These are phyloP conservation scores for Candida chauliodis DNA, from an alignment of 805 yeast species.

Conservation along the genomic window DNA sequence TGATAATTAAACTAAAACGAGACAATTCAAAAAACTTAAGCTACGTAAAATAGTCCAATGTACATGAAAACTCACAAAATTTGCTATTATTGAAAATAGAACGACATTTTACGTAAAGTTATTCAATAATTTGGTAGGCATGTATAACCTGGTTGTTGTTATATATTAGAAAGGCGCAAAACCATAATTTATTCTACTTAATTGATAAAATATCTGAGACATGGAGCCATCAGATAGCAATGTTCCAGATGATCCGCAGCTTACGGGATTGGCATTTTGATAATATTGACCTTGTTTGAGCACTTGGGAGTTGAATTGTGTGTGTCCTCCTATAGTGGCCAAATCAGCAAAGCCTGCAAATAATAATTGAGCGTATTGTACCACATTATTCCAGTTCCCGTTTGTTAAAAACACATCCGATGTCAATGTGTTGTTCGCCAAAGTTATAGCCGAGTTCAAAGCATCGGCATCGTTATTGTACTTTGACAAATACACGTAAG, in stretches of 20 bases:
- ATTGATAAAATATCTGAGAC: conserved; percentile 14
- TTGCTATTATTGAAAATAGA: too few species aligned
- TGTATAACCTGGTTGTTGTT: too few species aligned
- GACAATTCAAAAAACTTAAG: too few species aligned
- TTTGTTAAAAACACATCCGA: conserved; percentile 17
- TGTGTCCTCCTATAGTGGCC: background rate
- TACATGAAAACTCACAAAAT: too few species aligned
- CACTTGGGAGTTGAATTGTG: conserved; percentile 6
- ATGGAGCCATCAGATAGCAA: conserved; percentile 18
- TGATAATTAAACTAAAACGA: too few species aligned
- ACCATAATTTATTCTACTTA: conserved; percentile 7
- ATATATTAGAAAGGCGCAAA: background rate
- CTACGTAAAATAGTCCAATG: too few species aligned
- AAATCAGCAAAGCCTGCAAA: conserved; percentile 21
- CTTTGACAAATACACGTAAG: conserved; percentile 16
- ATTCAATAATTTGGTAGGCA: too few species aligned
- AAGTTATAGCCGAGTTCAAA: conserved; percentile 14
- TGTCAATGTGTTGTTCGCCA: conserved; percentile 17
- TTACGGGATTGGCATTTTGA: background rate
- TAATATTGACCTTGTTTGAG: conserved; percentile 8
- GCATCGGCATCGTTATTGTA: conserved; percentile 14
- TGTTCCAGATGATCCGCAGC: background rate
- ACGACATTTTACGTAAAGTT: too few species aligned
- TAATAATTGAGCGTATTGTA: conserved; percentile 20
- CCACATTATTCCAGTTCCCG: conserved; percentile 20